These are phyloP conservation scores for Trichothecium sympodiale DNA, from an alignment of 2,329 filamentous ascomycete genomes.

Conservation along the genomic window DNA sequence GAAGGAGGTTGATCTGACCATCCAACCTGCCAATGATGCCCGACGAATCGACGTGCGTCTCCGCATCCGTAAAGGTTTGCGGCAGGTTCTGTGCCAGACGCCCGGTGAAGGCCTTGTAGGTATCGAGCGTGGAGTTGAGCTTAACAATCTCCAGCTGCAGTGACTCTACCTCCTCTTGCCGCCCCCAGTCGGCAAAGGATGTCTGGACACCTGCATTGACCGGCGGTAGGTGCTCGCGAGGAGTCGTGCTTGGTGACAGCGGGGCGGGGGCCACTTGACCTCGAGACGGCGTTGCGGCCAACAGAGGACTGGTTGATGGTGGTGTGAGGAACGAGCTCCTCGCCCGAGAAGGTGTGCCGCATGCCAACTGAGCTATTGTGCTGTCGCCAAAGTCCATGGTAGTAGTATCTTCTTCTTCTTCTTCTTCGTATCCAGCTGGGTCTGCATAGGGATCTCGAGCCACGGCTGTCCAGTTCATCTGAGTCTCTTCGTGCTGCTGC, in stretches of 20 bases:
- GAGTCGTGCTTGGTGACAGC: not conserved
- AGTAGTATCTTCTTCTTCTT: slow-evolving; percentile 19
- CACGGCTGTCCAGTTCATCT: slow-evolving; percentile 36
- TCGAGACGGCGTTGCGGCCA: slow-evolving; percentile 21
- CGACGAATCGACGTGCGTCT: slow-evolving; percentile 4
- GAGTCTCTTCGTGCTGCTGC: not conserved
- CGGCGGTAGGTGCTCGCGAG: slow-evolving; percentile 6
- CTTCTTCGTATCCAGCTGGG: slow-evolving; percentile 16
- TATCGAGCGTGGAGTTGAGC: slow-evolving; percentile 34
- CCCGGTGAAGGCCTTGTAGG: slow-evolving; percentile 29
- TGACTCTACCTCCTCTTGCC: slow-evolving; percentile 36
- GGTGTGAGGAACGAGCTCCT: slow-evolving; percentile 42
- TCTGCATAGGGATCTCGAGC: slow-evolving; percentile 34
- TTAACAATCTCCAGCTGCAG: slow-evolving; percentile 37
- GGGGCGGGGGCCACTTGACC: slow-evolving; percentile 4
- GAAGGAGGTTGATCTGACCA: slow-evolving; percentile 26
- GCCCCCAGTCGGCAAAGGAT: slow-evolving; percentile 27
- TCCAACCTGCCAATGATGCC: slow-evolving; percentile 24
- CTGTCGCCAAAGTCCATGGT: slow-evolving; percentile 30
- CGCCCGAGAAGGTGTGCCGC: slow-evolving; percentile 37
- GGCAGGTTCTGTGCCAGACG: slow-evolving; percentile 26
- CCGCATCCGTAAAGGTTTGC: slow-evolving; percentile 6
- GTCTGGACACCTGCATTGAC: slow-evolving; percentile 27
- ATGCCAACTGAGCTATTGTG: slow-evolving; percentile 37
- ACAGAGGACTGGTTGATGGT: slow-evolving; percentile 39